Conservation (phyloP, 805 yeast genomes). For the Cyberlindnera mississippiensis region DNA sequence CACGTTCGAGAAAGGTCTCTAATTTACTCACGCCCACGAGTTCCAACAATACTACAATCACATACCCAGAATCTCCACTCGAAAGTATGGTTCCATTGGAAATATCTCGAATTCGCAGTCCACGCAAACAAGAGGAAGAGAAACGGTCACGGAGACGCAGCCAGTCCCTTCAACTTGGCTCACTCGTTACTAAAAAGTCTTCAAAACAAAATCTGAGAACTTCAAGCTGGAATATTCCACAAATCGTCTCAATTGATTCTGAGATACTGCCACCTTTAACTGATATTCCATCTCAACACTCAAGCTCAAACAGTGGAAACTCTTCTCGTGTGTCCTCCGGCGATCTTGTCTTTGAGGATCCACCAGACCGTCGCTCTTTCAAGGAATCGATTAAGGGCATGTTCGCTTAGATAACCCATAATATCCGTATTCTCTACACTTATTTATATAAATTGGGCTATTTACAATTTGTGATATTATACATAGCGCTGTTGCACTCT, state of each 20-base stretch:
- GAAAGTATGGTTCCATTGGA: slow-evolving; percentile 7
- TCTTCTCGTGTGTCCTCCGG: slow-evolving; percentile 3
- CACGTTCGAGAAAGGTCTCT: too few relatives aligned
- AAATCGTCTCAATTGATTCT: neutral
- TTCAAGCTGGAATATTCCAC: slow-evolving; percentile 1
- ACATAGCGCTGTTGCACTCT: too few relatives aligned
- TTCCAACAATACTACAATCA: too few relatives aligned
- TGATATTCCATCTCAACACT: neutral
- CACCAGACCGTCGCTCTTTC: slow-evolving; percentile 5
- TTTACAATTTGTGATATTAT: neutral
- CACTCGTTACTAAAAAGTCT: neutral
- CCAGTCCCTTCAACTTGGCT: neutral
- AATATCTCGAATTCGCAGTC: slow-evolving; percentile 4
- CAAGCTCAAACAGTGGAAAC: neutral
- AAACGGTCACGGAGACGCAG: too few relatives aligned
- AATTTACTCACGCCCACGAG: too few relatives aligned
- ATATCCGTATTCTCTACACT: neutral
- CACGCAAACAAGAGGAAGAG: neutral
- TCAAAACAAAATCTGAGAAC: slow-evolving; percentile 8
- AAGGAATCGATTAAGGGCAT: slow-evolving; percentile 8
- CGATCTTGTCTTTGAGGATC: slow-evolving; percentile 9
- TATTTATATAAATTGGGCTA: neutral
- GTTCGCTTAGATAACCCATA: neutral
- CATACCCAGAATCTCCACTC: neutral
- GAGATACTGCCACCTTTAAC: too few relatives aligned